phyloP scores from a whole-genome alignment of 202 grass and related monocot genomes.

The Schoenoplectus tabernaemontani region DNA sequence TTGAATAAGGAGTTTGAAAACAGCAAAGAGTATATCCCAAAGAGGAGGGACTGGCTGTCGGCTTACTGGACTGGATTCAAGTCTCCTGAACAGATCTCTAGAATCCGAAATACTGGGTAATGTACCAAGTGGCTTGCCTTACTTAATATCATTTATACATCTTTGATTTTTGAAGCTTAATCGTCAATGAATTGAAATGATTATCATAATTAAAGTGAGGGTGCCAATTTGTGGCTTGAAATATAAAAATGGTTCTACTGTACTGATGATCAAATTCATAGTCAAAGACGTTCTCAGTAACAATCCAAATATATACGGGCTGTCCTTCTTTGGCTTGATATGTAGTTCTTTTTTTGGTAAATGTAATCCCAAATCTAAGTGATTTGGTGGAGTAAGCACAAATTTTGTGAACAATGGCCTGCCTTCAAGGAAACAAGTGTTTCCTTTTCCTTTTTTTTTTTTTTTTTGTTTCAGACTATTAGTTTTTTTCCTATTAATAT shows the following conservation, averaged over 20 bases:
- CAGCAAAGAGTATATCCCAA: constrained; percentile 84
- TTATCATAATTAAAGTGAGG: background rate
- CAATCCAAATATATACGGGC: background rate
- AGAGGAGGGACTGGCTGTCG: constrained; percentile 80
- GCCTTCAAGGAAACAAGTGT: too few species aligned
- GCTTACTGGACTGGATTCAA: constrained; percentile 95
- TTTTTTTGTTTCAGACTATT: too few species aligned
- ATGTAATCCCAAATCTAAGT: background rate
- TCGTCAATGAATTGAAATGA: background rate
- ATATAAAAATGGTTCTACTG: background rate
- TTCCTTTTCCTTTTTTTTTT: too few species aligned
- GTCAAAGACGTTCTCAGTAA: background rate
- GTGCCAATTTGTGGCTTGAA: background rate
- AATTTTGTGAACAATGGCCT: too few species aligned
- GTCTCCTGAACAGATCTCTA: constrained; percentile 90
- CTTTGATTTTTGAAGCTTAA: background rate
- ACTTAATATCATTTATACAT: background rate
- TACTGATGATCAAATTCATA: background rate
- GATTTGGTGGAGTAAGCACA: too few species aligned
- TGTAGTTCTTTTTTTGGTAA: background rate
- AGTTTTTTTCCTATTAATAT: background rate
- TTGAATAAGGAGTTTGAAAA: constrained; percentile 77
- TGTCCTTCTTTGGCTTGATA: background rate
- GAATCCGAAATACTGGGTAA: constrained; percentile 83
- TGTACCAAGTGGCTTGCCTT: background rate